Evolutionary conservation across 441 rosid species (phyloP).

Genomic region (Arabidopsis hybrid): DNA sequence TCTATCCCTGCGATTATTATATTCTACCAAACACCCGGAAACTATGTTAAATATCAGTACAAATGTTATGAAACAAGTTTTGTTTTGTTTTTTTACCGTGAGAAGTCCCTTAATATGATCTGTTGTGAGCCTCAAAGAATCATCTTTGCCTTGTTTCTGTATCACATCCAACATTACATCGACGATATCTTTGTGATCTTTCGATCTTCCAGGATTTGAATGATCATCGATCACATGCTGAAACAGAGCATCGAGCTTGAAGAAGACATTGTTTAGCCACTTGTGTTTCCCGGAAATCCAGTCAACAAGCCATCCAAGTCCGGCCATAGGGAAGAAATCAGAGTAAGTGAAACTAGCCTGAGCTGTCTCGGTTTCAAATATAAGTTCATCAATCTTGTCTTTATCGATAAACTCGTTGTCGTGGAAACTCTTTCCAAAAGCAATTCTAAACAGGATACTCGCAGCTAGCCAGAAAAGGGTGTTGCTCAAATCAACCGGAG

Average conservation of each 20-base stretch:
- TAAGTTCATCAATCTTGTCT: slow-evolving; percentile 17
- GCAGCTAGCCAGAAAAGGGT: slow-evolving; percentile 31
- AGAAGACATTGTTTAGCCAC: slow-evolving; percentile 48
- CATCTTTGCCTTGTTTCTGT: slow-evolving; percentile 22
- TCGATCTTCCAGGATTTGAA: slow-evolving; percentile 34
- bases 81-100: slow-evolving; percentile 9
- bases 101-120: slow-evolving; percentile 38
- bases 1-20: slow-evolving; percentile 57
- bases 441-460: slow-evolving; percentile 31
- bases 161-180: slow-evolving; percentile 30
- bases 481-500: slow-evolving; percentile 36
- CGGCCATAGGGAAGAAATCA: slow-evolving; percentile 41
- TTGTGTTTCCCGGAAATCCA: slow-evolving; percentile 46
- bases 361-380: slow-evolving; percentile 23
- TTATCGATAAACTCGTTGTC: slow-evolving; percentile 23
- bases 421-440: slow-evolving; percentile 28
- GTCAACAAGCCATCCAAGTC: slow-evolving; percentile 59
- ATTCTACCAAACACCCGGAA: slow-evolving; percentile 40
- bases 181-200: slow-evolving; percentile 23
- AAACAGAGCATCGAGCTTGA: slow-evolving; percentile 45
- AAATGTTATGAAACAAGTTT: not conserved
- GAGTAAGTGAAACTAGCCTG: slow-evolving; percentile 28
- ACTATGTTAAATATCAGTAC: not conserved
- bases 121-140: slow-evolving; percentile 16
- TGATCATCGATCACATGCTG: slow-evolving; percentile 54